Evolutionary conservation across 2,329 filamentous ascomycete species (phyloP), one percentile per base, ranked within the genome.

Genomic region (Alternaria hordeiaustralica): DNA sequence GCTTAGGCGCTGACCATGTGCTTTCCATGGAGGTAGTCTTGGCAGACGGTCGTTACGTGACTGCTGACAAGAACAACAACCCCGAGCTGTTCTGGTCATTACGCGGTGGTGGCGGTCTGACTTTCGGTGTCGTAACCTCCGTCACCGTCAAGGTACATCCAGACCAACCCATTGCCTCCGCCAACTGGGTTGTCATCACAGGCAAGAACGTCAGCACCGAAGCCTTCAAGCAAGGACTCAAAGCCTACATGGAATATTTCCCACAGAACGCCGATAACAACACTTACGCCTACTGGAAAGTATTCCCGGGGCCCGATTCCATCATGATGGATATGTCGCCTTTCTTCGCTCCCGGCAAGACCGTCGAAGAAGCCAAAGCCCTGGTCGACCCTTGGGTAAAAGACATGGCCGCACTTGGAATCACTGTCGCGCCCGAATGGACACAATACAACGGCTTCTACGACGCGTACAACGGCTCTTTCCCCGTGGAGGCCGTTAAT

Each of bases 1-100:
- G 74, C 26, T 71, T 76, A 65, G 73, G 71, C n/a, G 75, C 73
- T 3, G 74, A 76, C 55, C 64, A 75, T n/a, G 70, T 75, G 12
- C 62, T 76, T 6, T 65, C 65, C 18, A 70, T 74, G 21, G 69
- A 75, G 55, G 55, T 75, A 15, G 68, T 73, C 10, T 69, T 71
- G 3, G 28, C 75, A 2, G 65, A 56, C 44, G 74, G 74, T 26
- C 63, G 74, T 13, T 71, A 75, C 58, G 30, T 75, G 3, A 70
- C 66, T 15, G 70, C 68, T 15, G 69, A 71, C 36, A 68, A 70
- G 2, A 69, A 62, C 10, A 71, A 58, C 43, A 70, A 70, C 26
- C 30, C 36, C 13, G 49, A 53, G 30, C 20, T 53, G 9, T 53
- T 53, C 49, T 53, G 49, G 49, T 41, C 49, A 25, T 2, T 53